phyloP scores from a whole-genome alignment of 2,329 filamentous ascomycete genomes.

The Scolecobasidium constrictum region DNA sequence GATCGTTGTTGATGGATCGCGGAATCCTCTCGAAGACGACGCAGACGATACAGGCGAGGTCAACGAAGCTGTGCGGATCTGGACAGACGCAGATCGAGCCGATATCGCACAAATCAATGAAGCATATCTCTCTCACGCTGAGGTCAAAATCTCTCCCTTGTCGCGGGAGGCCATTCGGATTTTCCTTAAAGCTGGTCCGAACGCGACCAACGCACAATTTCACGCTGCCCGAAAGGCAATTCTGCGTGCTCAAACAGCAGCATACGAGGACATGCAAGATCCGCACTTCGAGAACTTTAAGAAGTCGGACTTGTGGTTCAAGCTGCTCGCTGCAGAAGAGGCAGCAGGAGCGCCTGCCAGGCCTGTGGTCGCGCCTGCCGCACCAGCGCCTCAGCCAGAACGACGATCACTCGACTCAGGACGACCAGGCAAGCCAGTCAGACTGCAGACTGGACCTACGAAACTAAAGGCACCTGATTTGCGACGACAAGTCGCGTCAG shows the following conservation, averaged over 20 bases:
- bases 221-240: conserved; percentile 72
- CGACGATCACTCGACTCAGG: conserved; percentile 8
- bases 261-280: conserved; percentile 74
- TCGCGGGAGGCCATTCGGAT: conserved; percentile 59
- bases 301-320: conserved; percentile 89
- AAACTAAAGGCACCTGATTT: conserved; percentile 31
- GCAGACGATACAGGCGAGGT: conserved; percentile 45
- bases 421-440: neutral
- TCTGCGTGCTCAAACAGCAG: conserved; percentile 67
- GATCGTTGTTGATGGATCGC: conserved; percentile 93
- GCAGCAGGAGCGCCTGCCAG: conserved; percentile 10
- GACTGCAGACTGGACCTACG: conserved; percentile 3
- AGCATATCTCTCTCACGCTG: conserved; percentile 71
- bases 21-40: conserved; percentile 84
- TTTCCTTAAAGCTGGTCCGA: conserved; percentile 69
- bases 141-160: conserved; percentile 64
- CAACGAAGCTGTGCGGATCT: conserved; percentile 37
- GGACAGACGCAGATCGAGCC: conserved; percentile 73
- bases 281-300: conserved; percentile 78
- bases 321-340: conserved; percentile 86
- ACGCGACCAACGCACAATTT: conserved; percentile 72
- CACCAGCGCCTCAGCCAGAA: neutral
- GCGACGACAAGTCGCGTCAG: conserved; percentile 48
- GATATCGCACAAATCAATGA: conserved; percentile 89
- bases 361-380: neutral